Evolutionary conservation across 768 basidiomycete species (phyloP).

Genomic region (Boletus rubroflammeus): DNA sequence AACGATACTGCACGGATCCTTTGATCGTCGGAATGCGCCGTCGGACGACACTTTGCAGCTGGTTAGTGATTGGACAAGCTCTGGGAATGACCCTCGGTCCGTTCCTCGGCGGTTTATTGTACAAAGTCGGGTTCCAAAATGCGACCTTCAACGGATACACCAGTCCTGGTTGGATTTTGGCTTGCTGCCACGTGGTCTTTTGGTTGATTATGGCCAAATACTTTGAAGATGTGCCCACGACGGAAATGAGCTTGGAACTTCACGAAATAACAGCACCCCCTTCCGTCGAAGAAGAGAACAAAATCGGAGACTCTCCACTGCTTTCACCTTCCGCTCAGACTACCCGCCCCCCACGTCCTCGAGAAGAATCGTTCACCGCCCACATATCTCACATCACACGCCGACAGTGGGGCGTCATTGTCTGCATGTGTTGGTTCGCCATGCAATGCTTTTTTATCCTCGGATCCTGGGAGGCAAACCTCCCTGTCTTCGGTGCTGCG

Average conservation of each 20-base stretch:
- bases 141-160: conserved; percentile 64
- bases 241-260: conserved; percentile 8
- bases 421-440: conserved; percentile 67
- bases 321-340: not conserved
- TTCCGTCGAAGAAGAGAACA: conserved; percentile 3
- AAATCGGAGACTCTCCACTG: not conserved
- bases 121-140: conserved; percentile 55
- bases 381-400: conserved; percentile 17
- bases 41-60: conserved; percentile 62
- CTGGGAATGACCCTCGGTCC: conserved; percentile 61
- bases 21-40: conserved; percentile 62
- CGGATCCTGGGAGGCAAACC: conserved; percentile 65
- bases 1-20: conserved; percentile 65
- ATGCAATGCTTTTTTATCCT: conserved; percentile 73
- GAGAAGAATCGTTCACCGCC: conserved; percentile 1
- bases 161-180: conserved; percentile 64
- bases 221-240: conserved; percentile 40
- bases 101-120: conserved; percentile 59
- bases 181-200: conserved; percentile 49
- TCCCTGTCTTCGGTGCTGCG: conserved; percentile 54
- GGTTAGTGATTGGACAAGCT: conserved; percentile 61
- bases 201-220: conserved; percentile 38
- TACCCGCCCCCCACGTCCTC: not conserved
- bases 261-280: conserved; percentile 1
- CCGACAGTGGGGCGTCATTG: conserved; percentile 50